phyloP scores from a whole-genome alignment of 805 yeast species.

The Ogataea paradorogensis region DNA sequence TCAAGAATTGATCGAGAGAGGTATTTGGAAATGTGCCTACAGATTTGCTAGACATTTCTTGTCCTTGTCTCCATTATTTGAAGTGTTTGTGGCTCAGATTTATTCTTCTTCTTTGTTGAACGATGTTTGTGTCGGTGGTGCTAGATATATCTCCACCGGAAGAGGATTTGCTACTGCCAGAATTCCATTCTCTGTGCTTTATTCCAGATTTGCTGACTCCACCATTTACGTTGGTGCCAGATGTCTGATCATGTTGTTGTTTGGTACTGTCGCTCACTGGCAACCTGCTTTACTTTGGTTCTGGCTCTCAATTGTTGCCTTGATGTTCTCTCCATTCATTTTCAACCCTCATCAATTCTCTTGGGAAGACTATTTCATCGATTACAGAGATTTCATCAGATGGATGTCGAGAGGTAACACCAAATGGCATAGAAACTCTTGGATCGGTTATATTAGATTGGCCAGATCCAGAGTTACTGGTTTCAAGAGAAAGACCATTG shows the following conservation, averaged over 20 bases:
- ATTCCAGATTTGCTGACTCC: slow-evolving; percentile 76
- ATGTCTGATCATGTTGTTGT: slow-evolving; percentile 65
- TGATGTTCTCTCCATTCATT: slow-evolving; percentile 87
- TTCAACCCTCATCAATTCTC: slow-evolving; percentile 98
- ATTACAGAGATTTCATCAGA: slow-evolving; percentile 89
- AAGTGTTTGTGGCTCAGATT: slow-evolving; percentile 78
- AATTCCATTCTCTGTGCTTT: slow-evolving; percentile 70
- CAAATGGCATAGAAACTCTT: slow-evolving; percentile 83
- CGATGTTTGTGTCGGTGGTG: slow-evolving; percentile 81
- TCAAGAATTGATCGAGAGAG: slow-evolving; percentile 80
- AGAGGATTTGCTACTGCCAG: slow-evolving; percentile 84
- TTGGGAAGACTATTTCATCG: slow-evolving; percentile 93
- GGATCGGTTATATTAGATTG: slow-evolving; percentile 82
- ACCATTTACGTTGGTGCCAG: slow-evolving; percentile 85
- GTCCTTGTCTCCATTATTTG: slow-evolving; percentile 77
- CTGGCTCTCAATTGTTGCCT: slow-evolving; percentile 89
- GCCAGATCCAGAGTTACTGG: slow-evolving; percentile 84
- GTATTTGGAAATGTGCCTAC: slow-evolving; percentile 69
- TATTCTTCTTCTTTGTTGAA: slow-evolving; percentile 68
- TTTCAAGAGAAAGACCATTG: slow-evolving; percentile 71
- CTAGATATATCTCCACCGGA: slow-evolving; percentile 82
- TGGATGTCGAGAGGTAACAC: slow-evolving; percentile 91
- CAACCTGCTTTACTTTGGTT: slow-evolving; percentile 94
- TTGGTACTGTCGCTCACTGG: slow-evolving; percentile 80
- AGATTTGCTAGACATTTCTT: slow-evolving; percentile 66